Base-by-base conservation (phyloP, 169 alveolate species). In the Plasmodium vinckei region DNA sequence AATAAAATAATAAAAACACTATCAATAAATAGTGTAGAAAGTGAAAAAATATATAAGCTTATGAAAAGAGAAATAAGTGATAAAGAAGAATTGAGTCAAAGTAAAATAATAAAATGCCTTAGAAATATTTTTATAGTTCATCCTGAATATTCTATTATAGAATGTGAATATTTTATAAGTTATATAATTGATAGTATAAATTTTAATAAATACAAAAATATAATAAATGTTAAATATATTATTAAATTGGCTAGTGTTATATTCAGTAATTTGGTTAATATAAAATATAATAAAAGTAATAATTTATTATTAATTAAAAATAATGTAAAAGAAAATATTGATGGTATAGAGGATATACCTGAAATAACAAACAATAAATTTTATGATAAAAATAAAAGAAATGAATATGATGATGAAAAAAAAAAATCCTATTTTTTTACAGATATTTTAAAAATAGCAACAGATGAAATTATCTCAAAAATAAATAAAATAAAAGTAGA, bases 111-210 rank as follows among this genome's bases (percentile, higher is more conserved):
- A 25, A 86, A 70, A 72, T 86, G 91, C 27, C 67, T 86, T 9
- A 59, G 69, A 44, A 60, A 70, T 39, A 25, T 86, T 15, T 86
- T 86, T 53, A 86, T 86, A 12, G 15, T 59, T 13, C 25, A 70
- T 51, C 91, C 91, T 17, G 91, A 86, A 61, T 86, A 86, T 63
- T 86, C 87, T 39, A 15, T 86, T 23, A 21, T 86, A 25, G 87
- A 86, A 27, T 86, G 23, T 42, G 91, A 69, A 9, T 86, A 23
- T 71, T 86, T 69, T 60, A 53, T 86, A 69, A 70, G 71, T 57
- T 60, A 33, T 25, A 23, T 86, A 15, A 23, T 15, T 33, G 73
- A 49, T 21, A 64, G 42, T 39, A 56, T 54, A 44, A 23, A 44
- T 60, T 9, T 86, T 12, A 86, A 65, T 59, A 57, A 33, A 6